Base-by-base conservation (phyloP, 2,329 filamentous ascomycete species). In the Aspergillus thermomutatus region DNA sequence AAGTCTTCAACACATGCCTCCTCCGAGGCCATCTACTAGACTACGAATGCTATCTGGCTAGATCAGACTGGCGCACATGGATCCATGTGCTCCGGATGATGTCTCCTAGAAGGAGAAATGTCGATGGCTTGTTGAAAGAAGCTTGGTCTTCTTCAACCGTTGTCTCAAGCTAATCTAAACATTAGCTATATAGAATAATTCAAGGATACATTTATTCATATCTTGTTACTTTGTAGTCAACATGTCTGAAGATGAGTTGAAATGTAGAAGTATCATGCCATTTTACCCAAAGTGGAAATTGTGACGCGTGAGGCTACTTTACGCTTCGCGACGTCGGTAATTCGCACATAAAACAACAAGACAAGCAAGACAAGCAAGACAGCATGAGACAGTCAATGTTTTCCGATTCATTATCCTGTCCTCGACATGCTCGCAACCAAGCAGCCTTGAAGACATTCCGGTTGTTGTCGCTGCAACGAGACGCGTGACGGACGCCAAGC, bases 1-100 rank as follows among this genome's bases (percentile, higher is more conserved):
- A 68, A 70, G 69, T 72, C 66, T 75, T 75, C 73, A 75, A 75
- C 72, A 73, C 62, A 62, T 61, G 66, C 62, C 65, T 60, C 60
- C 55, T 57, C 59, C 50, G 57, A 52, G 60, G 53, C 34, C 48
- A 57, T 49, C 52, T 55, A 52, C 49, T 19, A 46, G 43, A 46
- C 43, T n/a, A 55, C 53, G 40, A 51, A 52, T 45, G 37, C 27
- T 54, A 54, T 55, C 51, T 37, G 23, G 11, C 21, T 46, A 23
- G 41, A 25, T 45, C 41, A 45, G 50, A 41, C 45, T 28, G 45
- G 53, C 21, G 26, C 34, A 31, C 21, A 49, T 19, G 31, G 31
- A 41, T 45, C 19, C 37, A 40, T 55, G 53, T 50, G 59, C 50
- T 52, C 58, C 52, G 54, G 55, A 59, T 48, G 52, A 53, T 48